phyloP scores from a whole-genome alignment of 805 yeast species.

The Candida maris region DNA sequence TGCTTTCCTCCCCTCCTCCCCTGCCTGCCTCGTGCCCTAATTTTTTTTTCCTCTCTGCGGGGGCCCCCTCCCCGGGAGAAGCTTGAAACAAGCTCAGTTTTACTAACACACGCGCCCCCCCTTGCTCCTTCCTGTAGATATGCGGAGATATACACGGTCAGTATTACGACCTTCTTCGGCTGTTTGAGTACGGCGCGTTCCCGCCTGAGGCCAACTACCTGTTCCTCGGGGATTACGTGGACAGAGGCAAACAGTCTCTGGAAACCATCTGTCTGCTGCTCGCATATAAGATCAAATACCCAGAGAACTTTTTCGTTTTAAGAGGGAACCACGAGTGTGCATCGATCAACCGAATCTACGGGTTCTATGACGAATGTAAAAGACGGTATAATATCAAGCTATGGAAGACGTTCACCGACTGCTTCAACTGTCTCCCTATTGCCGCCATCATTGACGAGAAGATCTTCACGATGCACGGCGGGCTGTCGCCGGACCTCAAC shows the following conservation, averaged over 20 bases:
- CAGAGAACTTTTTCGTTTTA: conserved; percentile 93
- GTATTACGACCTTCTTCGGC: conserved; percentile 90
- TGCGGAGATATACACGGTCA: conserved; percentile 99
- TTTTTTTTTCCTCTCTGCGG: no score
- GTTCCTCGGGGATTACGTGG: conserved; percentile 96
- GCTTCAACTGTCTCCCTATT: conserved; percentile 96
- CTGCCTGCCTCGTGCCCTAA: no score
- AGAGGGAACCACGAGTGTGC: conserved; percentile 99
- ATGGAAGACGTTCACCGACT: conserved; percentile 98
- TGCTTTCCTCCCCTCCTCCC: neutral
- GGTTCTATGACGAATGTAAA: conserved; percentile 97
- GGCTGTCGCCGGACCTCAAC: conserved; percentile 93
- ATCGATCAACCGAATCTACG: conserved; percentile 94
- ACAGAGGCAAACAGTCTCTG: conserved; percentile 95
- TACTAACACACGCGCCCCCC: no score
- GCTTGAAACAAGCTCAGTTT: no score
- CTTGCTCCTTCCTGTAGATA: no score
- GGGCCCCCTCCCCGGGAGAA: no score
- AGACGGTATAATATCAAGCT: conserved; percentile 97
- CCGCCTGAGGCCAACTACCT: conserved; percentile 98
- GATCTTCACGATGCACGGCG: conserved; percentile 99
- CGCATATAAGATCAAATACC: conserved; percentile 96
- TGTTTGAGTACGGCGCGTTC: conserved; percentile 97
- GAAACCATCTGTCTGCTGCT: conserved; percentile 92
- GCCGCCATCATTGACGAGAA: conserved; percentile 98